These are phyloP conservation scores for Amanita pallidorosea DNA, from an alignment of 768 basidiomycete species.

Conservation along the genomic window DNA sequence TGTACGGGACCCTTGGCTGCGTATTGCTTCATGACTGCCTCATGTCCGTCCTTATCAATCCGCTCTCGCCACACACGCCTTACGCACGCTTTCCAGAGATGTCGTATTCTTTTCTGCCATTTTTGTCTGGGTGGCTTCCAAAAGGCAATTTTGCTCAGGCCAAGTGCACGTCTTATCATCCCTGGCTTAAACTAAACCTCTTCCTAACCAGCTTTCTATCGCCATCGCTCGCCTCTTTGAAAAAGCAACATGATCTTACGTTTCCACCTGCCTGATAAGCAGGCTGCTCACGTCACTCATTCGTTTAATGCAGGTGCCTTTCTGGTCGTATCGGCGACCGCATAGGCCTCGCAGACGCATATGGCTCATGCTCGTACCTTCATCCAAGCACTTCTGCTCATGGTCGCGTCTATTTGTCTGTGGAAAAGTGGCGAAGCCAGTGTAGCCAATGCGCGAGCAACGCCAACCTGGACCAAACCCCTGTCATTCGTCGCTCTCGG, in stretches of 20 bases:
- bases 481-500: conserved; percentile 62
- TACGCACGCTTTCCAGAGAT: conserved; percentile 31
- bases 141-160: conserved; percentile 67
- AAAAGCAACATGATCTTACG: conserved; percentile 31
- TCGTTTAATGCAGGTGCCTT: conserved; percentile 72
- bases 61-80: not conserved
- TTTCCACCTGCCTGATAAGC: conserved; percentile 80
- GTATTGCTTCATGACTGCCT: conserved; percentile 74
- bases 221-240: conserved; percentile 78
- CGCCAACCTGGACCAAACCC: conserved; percentile 62
- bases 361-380: conserved; percentile 66
- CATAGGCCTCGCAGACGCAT: conserved; percentile 62
- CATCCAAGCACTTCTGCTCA: conserved; percentile 66
- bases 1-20: conserved; percentile 45
- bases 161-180: conserved; percentile 7
- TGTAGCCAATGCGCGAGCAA: conserved; percentile 40
- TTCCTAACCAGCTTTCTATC: conserved; percentile 49
- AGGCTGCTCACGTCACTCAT: conserved; percentile 74
- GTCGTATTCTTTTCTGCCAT: conserved; percentile 67
- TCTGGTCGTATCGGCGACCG: conserved; percentile 79
- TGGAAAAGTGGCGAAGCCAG: conserved; percentile 58
- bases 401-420: conserved; percentile 58
- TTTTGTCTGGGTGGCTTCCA: conserved; percentile 82
- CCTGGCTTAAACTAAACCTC: conserved; percentile 3
- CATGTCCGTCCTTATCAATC: conserved; percentile 35